Base-by-base conservation (phyloP, 495 filamentous ascomycete species). In the Xylaria venustula region DNA sequence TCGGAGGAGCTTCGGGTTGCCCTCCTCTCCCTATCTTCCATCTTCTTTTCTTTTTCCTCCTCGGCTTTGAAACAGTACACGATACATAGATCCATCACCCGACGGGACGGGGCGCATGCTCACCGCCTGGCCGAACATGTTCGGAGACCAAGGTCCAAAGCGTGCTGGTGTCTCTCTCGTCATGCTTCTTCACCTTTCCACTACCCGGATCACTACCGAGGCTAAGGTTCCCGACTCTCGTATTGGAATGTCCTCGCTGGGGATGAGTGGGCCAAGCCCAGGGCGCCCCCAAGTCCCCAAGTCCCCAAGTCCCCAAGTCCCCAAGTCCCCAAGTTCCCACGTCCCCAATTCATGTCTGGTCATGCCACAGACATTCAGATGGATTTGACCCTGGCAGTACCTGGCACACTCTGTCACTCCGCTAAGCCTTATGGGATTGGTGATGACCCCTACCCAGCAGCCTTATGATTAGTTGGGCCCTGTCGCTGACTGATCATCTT, bases 401-500 rank as follows among this genome's bases (percentile, higher is more conserved):
- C 28, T 22, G 5, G 15, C 5, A 4, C 22, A 7, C 15, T 49
- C 23, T 30, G 15, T 49, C 46, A 7, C 23, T 32, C 45, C 54
- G 45, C 42, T 58, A 49, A 49, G 42, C 54, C 54, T 49, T 58
- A 49, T 49, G 30, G 22, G 22, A 25, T 42, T 30, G 32, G 23
- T 55, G 7, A 44, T 37, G 54, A 58, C 44, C 54, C 26, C 42
- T 57, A 30, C 42, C 17, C 11, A 34, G 25, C 46, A 58, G 54
- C 54, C 54, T 26, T 49, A 49, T 49, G 30, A 49, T 48, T 48
- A 40, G 44, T 40, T 36, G 54, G n/a, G 28, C 25, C 22, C 46
- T 17, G n/a, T 3, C 48, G 54, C 54, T 58, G 54, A 58, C 42
- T 58, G 54, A 58, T 58, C 34, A 15, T 58, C 42, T 58, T 58